phyloP scores from a whole-genome alignment of 306 rosid species.

The Phaseolus lunatus region DNA sequence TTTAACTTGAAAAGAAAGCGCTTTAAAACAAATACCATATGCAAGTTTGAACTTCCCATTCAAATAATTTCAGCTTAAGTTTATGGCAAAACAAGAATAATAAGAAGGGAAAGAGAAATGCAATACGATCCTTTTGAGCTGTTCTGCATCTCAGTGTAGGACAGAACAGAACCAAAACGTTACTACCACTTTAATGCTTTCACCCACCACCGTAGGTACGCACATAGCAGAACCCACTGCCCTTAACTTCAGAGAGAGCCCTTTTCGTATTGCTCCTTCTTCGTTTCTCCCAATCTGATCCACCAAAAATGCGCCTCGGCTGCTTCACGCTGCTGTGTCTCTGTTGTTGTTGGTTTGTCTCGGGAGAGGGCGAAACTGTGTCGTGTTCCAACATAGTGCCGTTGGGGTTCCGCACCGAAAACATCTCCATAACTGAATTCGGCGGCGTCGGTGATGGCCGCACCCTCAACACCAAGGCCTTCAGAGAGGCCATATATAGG shows the following conservation, averaged over 20 bases:
- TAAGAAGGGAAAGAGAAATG: too few relatives aligned
- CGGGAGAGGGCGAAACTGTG: conserved; percentile 42
- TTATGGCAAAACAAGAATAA: too few relatives aligned
- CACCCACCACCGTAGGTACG: background rate
- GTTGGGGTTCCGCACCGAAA: conserved; percentile 60
- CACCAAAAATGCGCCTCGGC: conserved; percentile 1
- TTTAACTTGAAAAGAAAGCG: too few relatives aligned
- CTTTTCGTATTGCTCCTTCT: background rate
- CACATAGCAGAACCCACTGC: background rate
- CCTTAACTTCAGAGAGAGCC: background rate
- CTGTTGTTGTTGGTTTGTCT: background rate
- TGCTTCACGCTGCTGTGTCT: background rate
- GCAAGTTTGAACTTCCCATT: too few relatives aligned
- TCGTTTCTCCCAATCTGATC: background rate
- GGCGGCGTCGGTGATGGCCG: conserved; percentile 84
- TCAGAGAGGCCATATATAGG: conserved; percentile 69
- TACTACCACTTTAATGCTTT: background rate
- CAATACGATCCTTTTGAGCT: background rate
- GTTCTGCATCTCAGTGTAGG: background rate
- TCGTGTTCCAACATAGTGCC: conserved; percentile 81
- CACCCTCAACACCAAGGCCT: conserved; percentile 77
- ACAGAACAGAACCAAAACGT: background rate
- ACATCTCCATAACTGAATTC: conserved; percentile 65
- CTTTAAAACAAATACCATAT: too few relatives aligned
- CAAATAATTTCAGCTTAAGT: too few relatives aligned